Conservation (phyloP, 345 rosid species). For the Triadica sebifera region DNA sequence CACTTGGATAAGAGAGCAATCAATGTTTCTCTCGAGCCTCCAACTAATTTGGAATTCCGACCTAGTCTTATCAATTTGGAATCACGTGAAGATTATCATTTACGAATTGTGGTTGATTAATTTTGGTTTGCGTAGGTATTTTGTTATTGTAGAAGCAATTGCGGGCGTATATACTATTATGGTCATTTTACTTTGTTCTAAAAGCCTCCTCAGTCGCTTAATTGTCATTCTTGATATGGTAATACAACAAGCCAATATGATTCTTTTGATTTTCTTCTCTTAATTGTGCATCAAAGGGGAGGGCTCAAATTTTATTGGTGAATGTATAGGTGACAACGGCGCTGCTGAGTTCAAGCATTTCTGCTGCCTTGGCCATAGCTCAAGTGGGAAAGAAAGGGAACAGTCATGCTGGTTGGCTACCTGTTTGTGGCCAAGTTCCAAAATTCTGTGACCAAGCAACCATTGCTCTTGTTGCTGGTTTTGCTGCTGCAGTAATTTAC, state of each 20-base stretch:
- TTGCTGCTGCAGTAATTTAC: slow-evolving; percentile 39
- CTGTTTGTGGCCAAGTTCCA: slow-evolving; percentile 52
- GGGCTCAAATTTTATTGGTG: not conserved
- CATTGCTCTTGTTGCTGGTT: slow-evolving; percentile 41
- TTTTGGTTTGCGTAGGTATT: slow-evolving; percentile 28
- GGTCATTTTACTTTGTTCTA: slow-evolving; percentile 31
- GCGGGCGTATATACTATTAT: slow-evolving; percentile 39
- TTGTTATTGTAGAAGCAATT: slow-evolving; percentile 50
- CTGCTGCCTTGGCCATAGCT: slow-evolving; percentile 58
- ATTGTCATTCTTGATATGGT: slow-evolving; percentile 46
- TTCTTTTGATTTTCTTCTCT: not conserved
- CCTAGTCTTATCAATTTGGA: too few relatives aligned
- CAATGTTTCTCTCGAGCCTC: too few relatives aligned
- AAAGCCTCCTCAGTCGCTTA: slow-evolving; percentile 27
- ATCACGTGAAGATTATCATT: too few relatives aligned
- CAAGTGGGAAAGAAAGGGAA: slow-evolving; percentile 57
- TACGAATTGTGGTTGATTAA: too few relatives aligned
- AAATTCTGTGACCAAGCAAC: slow-evolving; percentile 45
- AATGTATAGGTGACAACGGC: slow-evolving; percentile 26
- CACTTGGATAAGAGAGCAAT: too few relatives aligned
- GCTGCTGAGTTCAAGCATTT: slow-evolving; percentile 47
- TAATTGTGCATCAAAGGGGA: not conserved
- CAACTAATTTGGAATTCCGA: too few relatives aligned
- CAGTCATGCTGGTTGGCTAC: slow-evolving; percentile 61
- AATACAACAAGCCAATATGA: not conserved